These are phyloP conservation scores for Ustilago crameri DNA, from an alignment of 1,284 basidiomycete genomes.

Conservation along the genomic window DNA sequence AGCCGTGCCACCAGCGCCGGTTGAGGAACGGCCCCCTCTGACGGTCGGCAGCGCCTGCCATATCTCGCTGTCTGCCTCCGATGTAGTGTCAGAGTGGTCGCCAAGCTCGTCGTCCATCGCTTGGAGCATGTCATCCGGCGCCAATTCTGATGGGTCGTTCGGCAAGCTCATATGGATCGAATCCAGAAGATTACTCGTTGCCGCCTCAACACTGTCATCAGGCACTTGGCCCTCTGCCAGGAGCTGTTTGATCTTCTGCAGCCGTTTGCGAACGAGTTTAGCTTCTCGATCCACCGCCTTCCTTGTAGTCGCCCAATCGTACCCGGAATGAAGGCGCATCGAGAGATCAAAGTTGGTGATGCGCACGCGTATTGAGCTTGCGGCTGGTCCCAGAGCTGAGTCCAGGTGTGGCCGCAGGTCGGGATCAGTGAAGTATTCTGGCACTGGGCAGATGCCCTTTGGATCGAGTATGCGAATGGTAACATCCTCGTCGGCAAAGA, in stretches of 20 bases:
- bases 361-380: constrained; percentile 45
- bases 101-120: constrained; percentile 86
- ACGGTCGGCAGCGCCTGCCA: constrained; percentile 53
- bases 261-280: constrained; percentile 83
- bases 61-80: constrained; percentile 27
- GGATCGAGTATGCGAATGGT: constrained; percentile 82
- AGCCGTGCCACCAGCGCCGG: not conserved
- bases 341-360: constrained; percentile 49
- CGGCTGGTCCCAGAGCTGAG: constrained; percentile 21
- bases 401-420: constrained; percentile 34
- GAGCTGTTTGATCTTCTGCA: constrained; percentile 91
- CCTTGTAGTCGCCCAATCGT: constrained; percentile 89
- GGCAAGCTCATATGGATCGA: constrained; percentile 76
- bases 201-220: constrained; percentile 82
- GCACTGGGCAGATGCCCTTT: constrained; percentile 70
- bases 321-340: constrained; percentile 71
- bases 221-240: constrained; percentile 91
- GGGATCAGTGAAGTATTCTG: constrained; percentile 52
- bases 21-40: not conserved
- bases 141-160: constrained; percentile 39
- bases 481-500: constrained; percentile 80
- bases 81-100: constrained; percentile 69
- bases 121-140: constrained; percentile 76
- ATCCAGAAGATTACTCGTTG: constrained; percentile 85
- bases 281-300: constrained; percentile 87